Base-by-base conservation (phyloP, 2,329 filamentous ascomycete genomes). In the Ascochyta pisi region DNA sequence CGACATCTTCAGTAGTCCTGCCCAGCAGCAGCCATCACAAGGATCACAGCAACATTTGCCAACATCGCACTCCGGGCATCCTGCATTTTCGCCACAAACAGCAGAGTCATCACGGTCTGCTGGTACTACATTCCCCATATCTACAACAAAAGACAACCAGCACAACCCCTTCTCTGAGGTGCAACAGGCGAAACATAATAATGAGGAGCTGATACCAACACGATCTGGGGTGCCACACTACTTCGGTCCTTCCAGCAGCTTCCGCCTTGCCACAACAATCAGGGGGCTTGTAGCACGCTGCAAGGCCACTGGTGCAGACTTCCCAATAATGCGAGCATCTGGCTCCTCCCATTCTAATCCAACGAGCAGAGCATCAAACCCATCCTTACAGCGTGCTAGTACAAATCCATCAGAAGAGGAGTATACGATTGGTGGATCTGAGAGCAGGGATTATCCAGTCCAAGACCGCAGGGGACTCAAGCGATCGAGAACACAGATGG, bases 161-260 rank as follows among this genome's bases (percentile, higher is more conserved):
- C 50, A 53, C n/a, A 63, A 62, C 26, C 60, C 65, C 19, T 62
- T 62, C 34, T 54, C 53, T 6, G 62, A 63, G 26, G 39, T 53
- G 22, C 61, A 62, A n/a, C 54, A 52, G 39, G 34, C 59, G 6
- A 49, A 44, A 22, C 57, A 44, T 12, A 55, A 54, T 6, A 46
- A 39, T 15, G 64, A 68, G 45, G 64, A 62, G 24, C 45, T 65
- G 29, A 50, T 69, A 33, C 64, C 58, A 24, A 58, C 63, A 8
- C 46, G 57, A n/a, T 54, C 61, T 41, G 63, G 62, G 16, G 61
- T 60, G 6, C 60, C 67, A 8, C 67, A 68, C 43, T 70, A 70
- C 51, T 69, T 70, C 49, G 68, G 69, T 22, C 65, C 68, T 13
- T 70, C 65, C 8, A 65, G 63, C 23, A 68, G 61, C 43, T 70